A percentile compares a stretch with the other conserved stretches of the same genome.
Conservation (phyloP, 176 grass and related monocot species). For the Saccharum spontaneum region DNA sequence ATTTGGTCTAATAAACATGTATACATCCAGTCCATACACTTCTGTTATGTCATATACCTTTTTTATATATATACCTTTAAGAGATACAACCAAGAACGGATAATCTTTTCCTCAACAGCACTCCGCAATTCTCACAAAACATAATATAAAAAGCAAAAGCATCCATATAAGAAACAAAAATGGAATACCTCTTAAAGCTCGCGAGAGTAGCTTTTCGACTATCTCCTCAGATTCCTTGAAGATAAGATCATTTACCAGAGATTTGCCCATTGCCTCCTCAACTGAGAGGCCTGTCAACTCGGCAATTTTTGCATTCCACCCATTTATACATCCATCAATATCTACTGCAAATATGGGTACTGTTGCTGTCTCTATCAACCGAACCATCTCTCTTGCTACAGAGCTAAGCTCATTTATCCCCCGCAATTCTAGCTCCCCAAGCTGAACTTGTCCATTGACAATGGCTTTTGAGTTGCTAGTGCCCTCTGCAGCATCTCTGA, state of each 20-base stretch:
- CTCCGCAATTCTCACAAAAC: not conserved
- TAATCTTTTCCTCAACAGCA: not conserved
- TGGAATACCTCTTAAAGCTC: conserved; percentile 74
- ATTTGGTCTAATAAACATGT: not conserved
- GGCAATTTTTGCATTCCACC: conserved; percentile 97
- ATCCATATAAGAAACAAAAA: conserved; percentile 36
- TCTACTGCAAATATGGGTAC: conserved; percentile 96
- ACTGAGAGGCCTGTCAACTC: conserved; percentile 86
- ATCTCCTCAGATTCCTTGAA: conserved; percentile 73
- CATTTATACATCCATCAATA: conserved; percentile 85
- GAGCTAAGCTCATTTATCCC: conserved; percentile 94
- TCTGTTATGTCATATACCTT: not conserved
- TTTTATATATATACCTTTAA: not conserved
- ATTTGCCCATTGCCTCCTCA: conserved; percentile 97
- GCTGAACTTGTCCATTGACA: conserved; percentile 55
- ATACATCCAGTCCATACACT: not conserved
- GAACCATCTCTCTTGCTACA: conserved; percentile 91
- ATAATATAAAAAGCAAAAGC: not conserved
- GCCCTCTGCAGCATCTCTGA: conserved; percentile 63
- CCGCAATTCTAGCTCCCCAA: conserved; percentile 71
- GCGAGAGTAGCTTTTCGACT: conserved; percentile 67
- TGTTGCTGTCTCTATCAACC: conserved; percentile 92
- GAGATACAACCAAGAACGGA: not conserved
- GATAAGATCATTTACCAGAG: conserved; percentile 85
- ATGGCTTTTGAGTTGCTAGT: conserved; percentile 71